A percentile compares a stretch with the other conserved stretches of the same genome.
phyloP scores from a whole-genome alignment of 306 rosid species.

The Abrus precatorius region DNA sequence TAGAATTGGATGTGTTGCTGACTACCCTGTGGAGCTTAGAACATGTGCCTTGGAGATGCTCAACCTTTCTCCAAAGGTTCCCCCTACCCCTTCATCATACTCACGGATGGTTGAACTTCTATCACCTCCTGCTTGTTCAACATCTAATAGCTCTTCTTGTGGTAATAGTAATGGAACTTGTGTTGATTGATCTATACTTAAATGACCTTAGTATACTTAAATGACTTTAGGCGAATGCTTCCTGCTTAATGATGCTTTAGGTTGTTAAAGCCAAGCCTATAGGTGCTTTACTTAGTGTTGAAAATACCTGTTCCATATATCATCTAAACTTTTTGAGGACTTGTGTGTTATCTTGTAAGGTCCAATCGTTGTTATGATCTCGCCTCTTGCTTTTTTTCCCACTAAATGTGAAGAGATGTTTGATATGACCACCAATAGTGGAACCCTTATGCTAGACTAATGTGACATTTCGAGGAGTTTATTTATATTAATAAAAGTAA shows the following conservation, averaged over 20 bases:
- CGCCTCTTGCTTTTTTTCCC: not conserved
- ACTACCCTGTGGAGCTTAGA: constrained; percentile 83
- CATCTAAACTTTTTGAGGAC: constrained; percentile 26
- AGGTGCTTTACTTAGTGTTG: constrained; percentile 43
- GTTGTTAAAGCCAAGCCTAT: constrained; percentile 1
- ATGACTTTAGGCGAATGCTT: constrained; percentile 25
- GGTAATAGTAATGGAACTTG: constrained; percentile 37
- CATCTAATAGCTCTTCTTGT: constrained; percentile 27
- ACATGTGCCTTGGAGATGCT: constrained; percentile 85
- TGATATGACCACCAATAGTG: not conserved
- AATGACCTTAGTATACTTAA: not conserved
- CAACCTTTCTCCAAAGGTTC: constrained; percentile 71
- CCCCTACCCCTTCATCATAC: constrained; percentile 63
- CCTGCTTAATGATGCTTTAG: not conserved
- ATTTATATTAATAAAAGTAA: not conserved
- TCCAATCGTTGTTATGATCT: constrained; percentile 27
- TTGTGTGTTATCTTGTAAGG: not conserved
- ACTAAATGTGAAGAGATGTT: not conserved
- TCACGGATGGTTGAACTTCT: constrained; percentile 45
- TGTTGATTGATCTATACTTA: constrained; percentile 39
- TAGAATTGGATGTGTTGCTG: constrained; percentile 93
- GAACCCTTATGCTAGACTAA: not conserved
- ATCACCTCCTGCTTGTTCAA: constrained; percentile 52
- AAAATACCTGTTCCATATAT: not conserved
- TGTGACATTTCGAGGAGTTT: not conserved